Conservation (phyloP, 2,329 filamentous ascomycete species). For the Beauveria pseudobassiana region DNA sequence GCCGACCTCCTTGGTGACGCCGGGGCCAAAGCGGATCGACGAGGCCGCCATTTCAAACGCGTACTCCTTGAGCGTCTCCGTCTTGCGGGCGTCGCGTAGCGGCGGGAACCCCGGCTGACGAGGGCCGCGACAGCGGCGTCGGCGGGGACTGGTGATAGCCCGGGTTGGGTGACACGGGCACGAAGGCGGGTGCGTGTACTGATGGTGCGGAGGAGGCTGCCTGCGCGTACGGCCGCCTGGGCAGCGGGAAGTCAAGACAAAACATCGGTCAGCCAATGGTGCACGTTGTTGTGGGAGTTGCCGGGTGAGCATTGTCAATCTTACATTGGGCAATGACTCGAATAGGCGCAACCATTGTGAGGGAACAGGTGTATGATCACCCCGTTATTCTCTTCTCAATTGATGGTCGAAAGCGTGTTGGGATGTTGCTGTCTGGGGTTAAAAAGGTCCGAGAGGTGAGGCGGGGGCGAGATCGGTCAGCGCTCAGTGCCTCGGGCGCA, state of each 20-base stretch:
- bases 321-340: constrained; percentile 29
- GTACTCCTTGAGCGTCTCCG: constrained; percentile 75
- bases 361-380: no score
- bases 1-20: constrained; percentile 89
- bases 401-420: background rate
- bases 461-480: background rate
- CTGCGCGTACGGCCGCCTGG: constrained; percentile 55
- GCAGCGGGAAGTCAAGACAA: background rate
- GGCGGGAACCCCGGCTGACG: constrained; percentile 30
- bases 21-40: constrained; percentile 87
- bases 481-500: constrained; percentile 6
- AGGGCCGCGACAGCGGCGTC: constrained; percentile 43
- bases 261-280: background rate
- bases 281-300: background rate
- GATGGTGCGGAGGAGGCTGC: constrained; percentile 80
- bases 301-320: constrained; percentile 8
- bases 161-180: constrained; percentile 92
- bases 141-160: constrained; percentile 62
- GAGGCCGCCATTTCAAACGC: constrained; percentile 98
- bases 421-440: background rate
- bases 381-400: background rate
- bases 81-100: constrained; percentile 61
- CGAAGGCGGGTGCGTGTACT: constrained; percentile 77
- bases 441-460: background rate
- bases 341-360: constrained; percentile 17